A percentile compares a stretch with the other conserved stretches of the same genome.
phyloP scores from a whole-genome alignment of 2,329 filamentous ascomycete genomes.

The Sclerotinia nivalis region DNA sequence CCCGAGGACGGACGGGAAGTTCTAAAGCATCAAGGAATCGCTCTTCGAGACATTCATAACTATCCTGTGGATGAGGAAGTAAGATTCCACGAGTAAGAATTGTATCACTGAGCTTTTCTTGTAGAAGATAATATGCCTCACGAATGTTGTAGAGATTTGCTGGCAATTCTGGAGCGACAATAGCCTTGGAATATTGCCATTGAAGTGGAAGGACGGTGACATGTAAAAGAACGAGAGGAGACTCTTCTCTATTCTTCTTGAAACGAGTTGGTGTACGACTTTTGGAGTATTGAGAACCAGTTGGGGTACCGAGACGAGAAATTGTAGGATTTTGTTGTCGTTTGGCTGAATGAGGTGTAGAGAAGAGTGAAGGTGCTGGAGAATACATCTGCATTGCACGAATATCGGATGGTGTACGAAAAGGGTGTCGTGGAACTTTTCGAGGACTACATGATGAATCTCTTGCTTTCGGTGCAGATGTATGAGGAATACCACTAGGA shows the following conservation, averaged over 20 bases:
- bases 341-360: conserved; percentile 57
- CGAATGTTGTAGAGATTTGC: conserved; percentile 53
- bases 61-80: conserved; percentile 74
- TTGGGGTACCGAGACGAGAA: conserved; percentile 59
- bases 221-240: conserved; percentile 75
- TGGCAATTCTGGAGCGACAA: conserved; percentile 50
- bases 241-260: conserved; percentile 55
- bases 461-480: conserved; percentile 41
- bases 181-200: conserved; percentile 61
- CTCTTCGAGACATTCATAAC: conserved; percentile 79
- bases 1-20: conserved; percentile 62
- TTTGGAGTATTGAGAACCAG: conserved; percentile 33
- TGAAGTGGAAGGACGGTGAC: conserved; percentile 72
- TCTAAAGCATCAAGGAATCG: conserved; percentile 73
- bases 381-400: conserved; percentile 73
- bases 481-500: conserved; percentile 38
- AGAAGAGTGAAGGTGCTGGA: conserved; percentile 57
- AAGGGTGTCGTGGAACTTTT: conserved; percentile 61
- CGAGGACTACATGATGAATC: conserved; percentile 46
- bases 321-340: conserved; percentile 48
- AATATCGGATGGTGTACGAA: conserved; percentile 69
- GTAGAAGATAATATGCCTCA: conserved; percentile 66
- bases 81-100: conserved; percentile 73
- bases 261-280: conserved; percentile 56
- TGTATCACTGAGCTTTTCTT: conserved; percentile 70